Evolutionary conservation across 805 yeast genomes (phyloP).

Genomic region (Starmerella vaccinii): DNA sequence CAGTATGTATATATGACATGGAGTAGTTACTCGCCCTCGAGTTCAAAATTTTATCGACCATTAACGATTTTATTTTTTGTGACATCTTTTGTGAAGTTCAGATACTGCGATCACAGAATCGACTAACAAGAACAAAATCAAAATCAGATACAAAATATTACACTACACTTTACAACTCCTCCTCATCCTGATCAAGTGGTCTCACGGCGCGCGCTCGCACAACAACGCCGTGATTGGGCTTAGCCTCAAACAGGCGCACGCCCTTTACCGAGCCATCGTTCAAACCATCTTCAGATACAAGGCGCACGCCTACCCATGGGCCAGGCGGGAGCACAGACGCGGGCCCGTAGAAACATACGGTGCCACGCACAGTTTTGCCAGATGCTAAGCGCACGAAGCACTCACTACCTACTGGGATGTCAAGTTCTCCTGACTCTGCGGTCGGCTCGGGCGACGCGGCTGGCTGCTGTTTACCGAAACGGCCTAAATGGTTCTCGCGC

Average conservation of each 20-base stretch:
- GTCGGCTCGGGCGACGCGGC: background rate
- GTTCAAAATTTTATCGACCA: too few species aligned
- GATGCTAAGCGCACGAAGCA: constrained; percentile 27
- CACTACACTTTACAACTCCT: constrained; percentile 26
- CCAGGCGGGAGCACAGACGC: constrained; percentile 43
- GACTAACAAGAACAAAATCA: too few species aligned
- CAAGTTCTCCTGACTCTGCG: constrained; percentile 10
- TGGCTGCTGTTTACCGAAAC: constrained; percentile 42
- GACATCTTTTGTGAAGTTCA: too few species aligned
- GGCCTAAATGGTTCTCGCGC: constrained; percentile 52
- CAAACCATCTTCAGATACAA: constrained; percentile 79
- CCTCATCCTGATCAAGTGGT: constrained; percentile 56
- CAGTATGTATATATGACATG: too few species aligned
- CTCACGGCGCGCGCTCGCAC: constrained; percentile 59
- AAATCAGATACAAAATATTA: too few species aligned
- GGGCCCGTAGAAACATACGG: constrained; percentile 58
- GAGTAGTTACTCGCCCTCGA: too few species aligned
- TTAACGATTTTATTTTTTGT: too few species aligned
- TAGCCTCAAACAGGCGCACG: constrained; percentile 45
- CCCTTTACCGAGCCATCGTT: constrained; percentile 71
- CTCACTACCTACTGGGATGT: constrained; percentile 22
- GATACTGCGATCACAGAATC: too few species aligned
- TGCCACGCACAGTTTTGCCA: constrained; percentile 51
- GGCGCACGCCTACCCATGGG: constrained; percentile 73
- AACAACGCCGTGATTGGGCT: constrained; percentile 60